Base-by-base conservation (phyloP, 768 basidiomycete genomes). In the Russula dissimulans region DNA sequence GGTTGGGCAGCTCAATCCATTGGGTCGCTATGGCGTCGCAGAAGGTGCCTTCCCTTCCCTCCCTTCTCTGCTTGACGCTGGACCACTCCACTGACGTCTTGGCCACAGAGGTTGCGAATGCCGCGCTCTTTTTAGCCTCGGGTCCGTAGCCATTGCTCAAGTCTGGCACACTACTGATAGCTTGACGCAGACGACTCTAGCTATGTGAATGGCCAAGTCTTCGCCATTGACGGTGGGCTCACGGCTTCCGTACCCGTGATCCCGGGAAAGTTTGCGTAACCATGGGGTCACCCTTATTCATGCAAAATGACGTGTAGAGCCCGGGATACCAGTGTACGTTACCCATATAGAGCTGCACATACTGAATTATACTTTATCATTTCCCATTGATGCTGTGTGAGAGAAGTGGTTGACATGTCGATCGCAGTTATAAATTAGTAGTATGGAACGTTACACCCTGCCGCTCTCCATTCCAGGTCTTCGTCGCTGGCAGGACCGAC, bases 191-290 rank as follows among this genome's bases (percentile, higher is more conserved):
- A 93, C 66, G 89, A 91, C 63, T 85, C 91, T 1, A 93, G 91
- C 72, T 95, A 93, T 71, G 83, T 97, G 57, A 97, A 95, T 68
- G 95, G 91, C 15, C 89, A 94, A 68, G 87, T 85, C 67, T 79
- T 91, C 34, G 86, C 86, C 0, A 86, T 93, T 34, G 94, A 95
- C 66, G 95, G 94, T 7, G 94, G 91, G 1, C 71, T 95, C 60
- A 85, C 88, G 11, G 76, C 85, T 29, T 91, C 90, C 0, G 81
- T 84, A 67, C 92, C 91, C 5, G 85, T 91, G 8, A 74, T 87
- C 7, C 87, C 89, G 4, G 91, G 91, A 1, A 80, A 83, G 69
- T 81, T 81, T 80, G 78, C 76, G n/a, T 89, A 66, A 26, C 14
- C 12, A 22, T n/a, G 22, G 15, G 18, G 56, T 29, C 26, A 26